These are phyloP conservation scores for Moesziomyces sp. DNA, from an alignment of 1,284 basidiomycete genomes.

Conservation along the genomic window DNA sequence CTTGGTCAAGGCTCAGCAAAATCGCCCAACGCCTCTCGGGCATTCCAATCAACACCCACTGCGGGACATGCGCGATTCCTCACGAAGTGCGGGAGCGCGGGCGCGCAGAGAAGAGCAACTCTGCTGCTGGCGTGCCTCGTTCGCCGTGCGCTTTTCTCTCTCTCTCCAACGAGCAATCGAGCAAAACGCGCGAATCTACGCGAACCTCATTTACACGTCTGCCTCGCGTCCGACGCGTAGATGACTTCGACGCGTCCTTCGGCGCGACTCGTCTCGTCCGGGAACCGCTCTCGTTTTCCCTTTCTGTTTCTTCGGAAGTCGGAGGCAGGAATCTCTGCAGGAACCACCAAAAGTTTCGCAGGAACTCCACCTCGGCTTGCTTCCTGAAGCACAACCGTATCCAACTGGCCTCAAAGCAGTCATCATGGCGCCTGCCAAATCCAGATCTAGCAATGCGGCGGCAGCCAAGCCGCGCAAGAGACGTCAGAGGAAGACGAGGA, in stretches of 20 bases:
- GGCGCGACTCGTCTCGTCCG: background rate
- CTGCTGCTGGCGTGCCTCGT: background rate
- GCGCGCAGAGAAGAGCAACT: too few relatives aligned
- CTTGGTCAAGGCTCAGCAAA: too few relatives aligned
- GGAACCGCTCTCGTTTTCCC: background rate
- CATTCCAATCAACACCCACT: background rate
- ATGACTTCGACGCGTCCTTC: conserved; percentile 17
- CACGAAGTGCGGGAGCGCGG: too few relatives aligned
- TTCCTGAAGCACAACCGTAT: background rate
- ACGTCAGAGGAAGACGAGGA: conserved; percentile 42
- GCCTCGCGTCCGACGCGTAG: conserved; percentile 28
- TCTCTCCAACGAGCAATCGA: background rate
- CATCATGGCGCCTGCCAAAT: conserved; percentile 20
- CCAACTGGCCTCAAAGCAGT: background rate
- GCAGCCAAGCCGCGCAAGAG: conserved; percentile 14
- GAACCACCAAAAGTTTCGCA: background rate
- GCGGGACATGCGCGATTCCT: background rate
- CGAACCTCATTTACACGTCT: conserved; percentile 46
- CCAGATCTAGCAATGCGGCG: conserved; percentile 10
- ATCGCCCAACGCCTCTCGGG: too few relatives aligned
- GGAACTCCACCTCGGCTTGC: background rate
- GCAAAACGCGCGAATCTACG: conserved; percentile 2
- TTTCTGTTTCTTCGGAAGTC: background rate
- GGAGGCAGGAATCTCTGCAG: background rate
- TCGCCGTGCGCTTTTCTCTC: background rate